Evolutionary conservation across 148 eudicot genomes (phyloP), one percentile per base, ranked within the genome.

Genomic region (Rhododendron henanense): DNA sequence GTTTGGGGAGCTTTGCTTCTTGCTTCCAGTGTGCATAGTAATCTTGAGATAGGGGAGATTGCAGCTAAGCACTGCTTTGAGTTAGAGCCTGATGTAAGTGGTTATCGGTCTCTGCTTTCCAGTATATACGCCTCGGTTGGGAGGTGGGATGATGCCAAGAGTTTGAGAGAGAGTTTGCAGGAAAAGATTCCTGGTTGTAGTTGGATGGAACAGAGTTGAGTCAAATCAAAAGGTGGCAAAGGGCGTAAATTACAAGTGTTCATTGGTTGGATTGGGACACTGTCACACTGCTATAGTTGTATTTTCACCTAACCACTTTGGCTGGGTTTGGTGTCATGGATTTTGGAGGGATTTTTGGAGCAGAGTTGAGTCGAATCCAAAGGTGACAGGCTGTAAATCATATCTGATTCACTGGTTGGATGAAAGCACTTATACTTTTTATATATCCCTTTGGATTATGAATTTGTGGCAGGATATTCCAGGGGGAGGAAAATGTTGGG

Each of bases 1-100:
- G 96, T 96, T 65, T 94, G 98, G 98, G 98, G 98, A 71, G 98
- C 98, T 25, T 88, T 96, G 92, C 96, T 94, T 86, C 93, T 91
- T 84, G 94, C 94, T 81, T 96, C 98, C 78, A 94, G 91, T 85
- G 47, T 92, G 75, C 95, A 96, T 84, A 91, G 90, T 87, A 92
- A 96, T 84, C 87, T 94, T 25, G 93, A 91, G 87, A 88, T 96
- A 55, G 98, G 94, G 13, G 96, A 96, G 90, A 39, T 93, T 85
- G 96, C 98, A 41, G 95, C 95, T 47, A 91, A 86, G 71, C 91
- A 90, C 28, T 96, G 98, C 90, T 91, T 90, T 84, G 88, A 92
- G 67, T 85, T 94, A 84, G 98, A 92, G 87, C 90, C 88, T 19
- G 94, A 96, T 84, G 89, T 87, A 81, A 85, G 90, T 28, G 97